Evolutionary conservation across 73 alveolate species (phyloP), one percentile per base, ranked within the genome.

Genomic region (Symbiodinium natans): DNA sequence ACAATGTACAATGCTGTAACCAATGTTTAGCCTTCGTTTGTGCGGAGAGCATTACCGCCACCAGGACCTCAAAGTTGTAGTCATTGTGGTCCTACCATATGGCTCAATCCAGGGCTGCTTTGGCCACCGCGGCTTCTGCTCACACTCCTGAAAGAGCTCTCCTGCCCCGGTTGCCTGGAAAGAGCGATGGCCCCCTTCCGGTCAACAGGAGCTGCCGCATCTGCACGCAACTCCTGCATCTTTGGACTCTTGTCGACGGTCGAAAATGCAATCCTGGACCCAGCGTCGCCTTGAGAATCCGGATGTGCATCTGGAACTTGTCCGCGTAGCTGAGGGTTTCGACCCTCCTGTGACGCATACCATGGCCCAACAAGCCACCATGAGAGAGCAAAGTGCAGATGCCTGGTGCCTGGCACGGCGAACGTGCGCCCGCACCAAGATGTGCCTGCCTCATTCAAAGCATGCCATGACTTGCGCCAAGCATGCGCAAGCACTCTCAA

Each of bases 31-130:
- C 99, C 99, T 99, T 99, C 41, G 99, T 99, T 94, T 99, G 99
- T 38, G 99, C 92, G 33, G 99, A 96, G n/a, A 99, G 99, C 99
- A 99, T 99, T 84, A 99, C 68, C 19, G 99, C 99, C 25, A 99
- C 99, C 39, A 99, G 89, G 21, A 99, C 99, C 80, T 99, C 99
- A 97, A 94, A 99, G 75, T 99, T 25, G 34, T 56, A 17, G 75
- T 15, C 75, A 15, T n/a, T n/a, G n/a, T n/a, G n/a, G n/a, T n/a
- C n/a, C n/a, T n/a, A n/a, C n/a, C n/a, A n/a, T n/a, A n/a, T n/a
- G n/a, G 59, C 59, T 13, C 59, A 46, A 9, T 6, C 59, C 59
- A 9, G 59, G 13, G 21, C 59, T 9, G 6, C 21, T 13, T 46
- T 46, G 59, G 13, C 59, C 59, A 46, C n/a, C 13, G 59, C 59